phyloP scores from a whole-genome alignment of 192 early-diverging fungal species.

The Backusella sp. region DNA sequence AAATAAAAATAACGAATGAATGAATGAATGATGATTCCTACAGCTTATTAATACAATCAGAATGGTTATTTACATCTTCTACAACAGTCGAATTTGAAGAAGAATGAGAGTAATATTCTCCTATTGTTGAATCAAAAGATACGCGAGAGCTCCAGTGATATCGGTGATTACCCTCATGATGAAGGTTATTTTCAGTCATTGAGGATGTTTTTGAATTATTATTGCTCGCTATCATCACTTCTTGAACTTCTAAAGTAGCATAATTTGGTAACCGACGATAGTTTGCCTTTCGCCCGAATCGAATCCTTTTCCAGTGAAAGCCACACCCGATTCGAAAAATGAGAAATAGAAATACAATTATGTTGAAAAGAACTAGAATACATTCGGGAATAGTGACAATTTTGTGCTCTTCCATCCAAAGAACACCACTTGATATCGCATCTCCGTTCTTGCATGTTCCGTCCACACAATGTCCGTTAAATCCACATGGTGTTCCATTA shows the following conservation, averaged over 20 bases:
- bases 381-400: neutral
- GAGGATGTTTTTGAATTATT: neutral
- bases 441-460: constrained; percentile 43
- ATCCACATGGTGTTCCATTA: constrained; percentile 71
- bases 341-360: neutral
- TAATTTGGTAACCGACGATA: neutral
- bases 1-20: neutral
- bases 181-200: neutral
- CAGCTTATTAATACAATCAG: neutral
- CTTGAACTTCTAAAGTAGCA: neutral
- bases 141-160: neutral
- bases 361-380: neutral
- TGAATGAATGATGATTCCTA: neutral
- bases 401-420: neutral
- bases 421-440: neutral
- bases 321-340: neutral
- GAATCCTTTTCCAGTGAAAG: neutral
- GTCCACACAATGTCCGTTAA: constrained; percentile 56
- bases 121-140: neutral
- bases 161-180: neutral
- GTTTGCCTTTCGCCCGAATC: neutral
- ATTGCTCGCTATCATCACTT: neutral
- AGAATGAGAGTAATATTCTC: neutral
- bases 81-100: neutral
- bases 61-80: neutral